phyloP scores from a whole-genome alignment of 1,139 yeast genomes.

The Saccharomyces hybrid region DNA sequence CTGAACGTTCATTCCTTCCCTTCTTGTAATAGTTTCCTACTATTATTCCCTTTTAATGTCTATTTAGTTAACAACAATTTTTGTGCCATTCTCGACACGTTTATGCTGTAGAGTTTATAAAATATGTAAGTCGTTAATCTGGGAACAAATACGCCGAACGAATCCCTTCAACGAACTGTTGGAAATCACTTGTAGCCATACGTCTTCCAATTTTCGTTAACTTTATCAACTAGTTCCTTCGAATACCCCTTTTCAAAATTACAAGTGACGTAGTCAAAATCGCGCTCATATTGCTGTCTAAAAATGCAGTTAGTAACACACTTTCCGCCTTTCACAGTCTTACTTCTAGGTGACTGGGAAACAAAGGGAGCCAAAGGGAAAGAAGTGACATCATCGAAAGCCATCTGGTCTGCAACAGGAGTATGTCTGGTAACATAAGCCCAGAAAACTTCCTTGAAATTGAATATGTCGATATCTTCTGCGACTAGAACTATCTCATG shows the following conservation, averaged over 20 bases:
- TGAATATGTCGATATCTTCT: slow-evolving; percentile 23
- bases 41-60: no score
- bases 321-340: slow-evolving; percentile 19
- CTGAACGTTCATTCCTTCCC: no score
- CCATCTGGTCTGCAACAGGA: slow-evolving; percentile 17
- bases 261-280: slow-evolving; percentile 14
- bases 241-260: slow-evolving; percentile 9
- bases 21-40: no score
- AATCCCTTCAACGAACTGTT: background rate
- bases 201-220: slow-evolving; percentile 8
- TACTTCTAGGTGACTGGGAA: slow-evolving; percentile 12
- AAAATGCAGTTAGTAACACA: slow-evolving; percentile 21
- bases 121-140: no score
- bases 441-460: slow-evolving; percentile 21
- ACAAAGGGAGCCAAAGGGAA: slow-evolving; percentile 23
- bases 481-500: slow-evolving; percentile 22
- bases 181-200: slow-evolving; percentile 7
- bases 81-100: no score
- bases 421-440: slow-evolving; percentile 24
- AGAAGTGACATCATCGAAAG: slow-evolving; percentile 14
- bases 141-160: no score
- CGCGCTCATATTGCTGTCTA: slow-evolving; percentile 11
- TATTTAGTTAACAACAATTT: no score
- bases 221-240: slow-evolving; percentile 6
- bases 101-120: no score